Base-by-base conservation (phyloP, 192 early-diverging fungal species). In the Podila epicladia region DNA sequence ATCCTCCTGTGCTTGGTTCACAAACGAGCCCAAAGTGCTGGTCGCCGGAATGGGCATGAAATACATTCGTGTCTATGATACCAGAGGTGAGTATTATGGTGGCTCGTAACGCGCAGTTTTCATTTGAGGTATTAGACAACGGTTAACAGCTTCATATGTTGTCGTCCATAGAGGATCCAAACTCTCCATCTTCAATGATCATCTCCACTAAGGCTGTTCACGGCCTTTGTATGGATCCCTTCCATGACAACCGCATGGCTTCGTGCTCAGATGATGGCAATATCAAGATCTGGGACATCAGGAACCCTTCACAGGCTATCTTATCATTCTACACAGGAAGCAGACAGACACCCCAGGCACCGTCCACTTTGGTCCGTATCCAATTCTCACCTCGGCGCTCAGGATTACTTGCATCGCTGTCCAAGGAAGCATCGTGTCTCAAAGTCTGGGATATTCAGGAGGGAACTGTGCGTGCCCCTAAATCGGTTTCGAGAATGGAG, bases 11-110 rank as follows among this genome's bases (percentile, higher is more conserved):
- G 84, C 85, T 2, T 95, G 94, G 94, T 85, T 92, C 32, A 84
- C 83, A 53, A 74, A 77, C 4, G 66, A 74, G n/a, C 79, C 91
- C 33, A 85, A 83, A 22, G 63, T 82, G 33, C 79, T 94, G 13
- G 87, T 92, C 9, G 91, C 94, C 19, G 94, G 93, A 22, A 93
- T 95, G 90, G 89, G 86, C 7, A 69, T 72, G 58, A 94, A 91
- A 67, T 92, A 85, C 68, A 87, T 95, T 38, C 84, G 90, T 29
- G 83, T 91, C 13, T 94, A 89, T 67, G 94, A 95, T 84, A 82
- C 90, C 29, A 67, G 93, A 86, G 71, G 87, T 87, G 84, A 73
- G 49, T 35, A 4, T 15, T 20, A 26, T 45, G 15, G 32, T 61
- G 29, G 29, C 29, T 2, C 19, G 24, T 50, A 45, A 29, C 29